These are phyloP conservation scores for Apophysomyces variabilis DNA, from an alignment of 371 early-diverging fungal genomes.

Conservation along the genomic window DNA sequence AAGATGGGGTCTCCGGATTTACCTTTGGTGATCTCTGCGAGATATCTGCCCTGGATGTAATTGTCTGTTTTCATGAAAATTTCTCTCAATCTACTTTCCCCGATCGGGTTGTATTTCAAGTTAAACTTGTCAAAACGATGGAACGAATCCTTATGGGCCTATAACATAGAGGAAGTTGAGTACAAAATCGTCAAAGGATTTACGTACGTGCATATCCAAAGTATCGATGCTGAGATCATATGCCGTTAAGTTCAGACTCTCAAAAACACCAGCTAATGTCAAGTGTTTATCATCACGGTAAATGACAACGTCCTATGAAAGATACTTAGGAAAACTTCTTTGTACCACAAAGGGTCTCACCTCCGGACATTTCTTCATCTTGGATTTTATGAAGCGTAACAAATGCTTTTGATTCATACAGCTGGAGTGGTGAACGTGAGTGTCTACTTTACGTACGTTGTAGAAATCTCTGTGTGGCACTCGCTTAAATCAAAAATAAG, in stretches of 20 bases:
- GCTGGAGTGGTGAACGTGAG: constrained; percentile 96
- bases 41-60: constrained; percentile 87
- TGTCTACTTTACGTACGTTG: constrained; percentile 99
- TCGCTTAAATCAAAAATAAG: constrained; percentile 25
- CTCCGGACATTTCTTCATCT: constrained; percentile 84
- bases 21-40: constrained; percentile 95
- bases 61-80: constrained; percentile 98
- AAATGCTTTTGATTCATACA: constrained; percentile 99
- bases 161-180: background rate
- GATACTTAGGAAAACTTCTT: background rate
- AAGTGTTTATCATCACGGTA: constrained; percentile 76
- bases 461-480: constrained; percentile 98
- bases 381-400: constrained; percentile 96
- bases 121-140: constrained; percentile 98
- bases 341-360: constrained; percentile 41
- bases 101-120: constrained; percentile 96
- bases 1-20: background rate
- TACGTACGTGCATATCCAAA: constrained; percentile 93
- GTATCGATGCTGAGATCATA: constrained; percentile 98
- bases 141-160: constrained; percentile 84
- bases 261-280: constrained; percentile 85
- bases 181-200: background rate
- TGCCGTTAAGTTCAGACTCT: constrained; percentile 92
- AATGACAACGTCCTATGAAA: constrained; percentile 69
- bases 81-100: constrained; percentile 77